Conservation (phyloP, 2,329 filamentous ascomycete genomes). For the Ascosphaera apis region DNA sequence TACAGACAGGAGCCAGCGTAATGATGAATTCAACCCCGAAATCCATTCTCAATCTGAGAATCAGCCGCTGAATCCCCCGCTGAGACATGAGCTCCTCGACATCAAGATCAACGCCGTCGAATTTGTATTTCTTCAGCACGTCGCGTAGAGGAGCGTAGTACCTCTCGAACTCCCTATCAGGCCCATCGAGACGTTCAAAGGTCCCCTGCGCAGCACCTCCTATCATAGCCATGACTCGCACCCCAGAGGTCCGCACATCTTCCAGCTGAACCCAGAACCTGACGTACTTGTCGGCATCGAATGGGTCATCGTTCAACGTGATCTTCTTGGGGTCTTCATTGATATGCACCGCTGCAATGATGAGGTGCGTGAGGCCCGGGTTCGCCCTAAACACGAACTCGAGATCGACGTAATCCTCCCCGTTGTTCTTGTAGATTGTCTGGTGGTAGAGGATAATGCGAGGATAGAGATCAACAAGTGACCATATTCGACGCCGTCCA, state of each 20-base stretch:
- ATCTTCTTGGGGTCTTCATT: slow-evolving; percentile 43
- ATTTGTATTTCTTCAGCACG: slow-evolving; percentile 34
- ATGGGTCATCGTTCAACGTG: slow-evolving; percentile 59
- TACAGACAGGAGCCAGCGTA: slow-evolving; percentile 60
- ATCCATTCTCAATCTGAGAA: slow-evolving; percentile 37
- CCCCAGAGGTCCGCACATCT: slow-evolving; percentile 45
- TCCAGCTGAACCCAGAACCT: slow-evolving; percentile 59
- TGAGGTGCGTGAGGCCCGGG: slow-evolving; percentile 54
- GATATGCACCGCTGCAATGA: slow-evolving; percentile 68
- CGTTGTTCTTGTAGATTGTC: slow-evolving; percentile 33
- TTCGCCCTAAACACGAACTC: slow-evolving; percentile 35
- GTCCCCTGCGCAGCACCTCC: slow-evolving; percentile 64
- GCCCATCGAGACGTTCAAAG: slow-evolving; percentile 38
- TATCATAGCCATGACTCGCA: slow-evolving; percentile 69
- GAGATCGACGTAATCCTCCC: slow-evolving; percentile 33
- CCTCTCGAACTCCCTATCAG: slow-evolving; percentile 39
- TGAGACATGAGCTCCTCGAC: slow-evolving; percentile 59
- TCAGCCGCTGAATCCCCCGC: slow-evolving; percentile 39
- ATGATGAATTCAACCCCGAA: slow-evolving; percentile 40
- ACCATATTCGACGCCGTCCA: too few relatives aligned
- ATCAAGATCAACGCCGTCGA: slow-evolving; percentile 56
- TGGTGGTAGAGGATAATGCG: slow-evolving; percentile 35
- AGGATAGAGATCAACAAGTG: too few relatives aligned
- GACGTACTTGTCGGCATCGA: slow-evolving; percentile 41
- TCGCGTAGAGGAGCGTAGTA: slow-evolving; percentile 49